Conservation (phyloP, 179 eudicot genomes). For the Sideroxylon spinosum region DNA sequence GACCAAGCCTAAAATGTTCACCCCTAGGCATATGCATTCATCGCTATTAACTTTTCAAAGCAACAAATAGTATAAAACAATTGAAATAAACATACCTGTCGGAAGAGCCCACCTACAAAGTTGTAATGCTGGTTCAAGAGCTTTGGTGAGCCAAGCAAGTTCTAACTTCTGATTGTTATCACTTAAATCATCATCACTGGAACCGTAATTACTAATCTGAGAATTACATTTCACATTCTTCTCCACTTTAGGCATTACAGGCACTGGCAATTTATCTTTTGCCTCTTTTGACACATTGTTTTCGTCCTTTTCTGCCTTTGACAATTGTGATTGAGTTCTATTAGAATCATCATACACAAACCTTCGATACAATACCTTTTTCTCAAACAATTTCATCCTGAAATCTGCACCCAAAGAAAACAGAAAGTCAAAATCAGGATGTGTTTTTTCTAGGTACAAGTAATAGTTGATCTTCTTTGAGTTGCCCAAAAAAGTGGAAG, state of each 20-base stretch:
- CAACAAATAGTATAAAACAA: not conserved
- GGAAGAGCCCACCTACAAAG: slow-evolving; percentile 67
- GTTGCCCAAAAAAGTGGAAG: not conserved
- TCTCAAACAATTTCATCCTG: slow-evolving; percentile 35
- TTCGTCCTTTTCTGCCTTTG: slow-evolving; percentile 36
- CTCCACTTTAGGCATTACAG: slow-evolving; percentile 28
- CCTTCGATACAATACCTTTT: slow-evolving; percentile 37
- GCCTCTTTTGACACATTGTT: slow-evolving; percentile 20
- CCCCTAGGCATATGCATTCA: not conserved
- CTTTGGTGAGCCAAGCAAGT: slow-evolving; percentile 75
- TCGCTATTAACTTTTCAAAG: not conserved
- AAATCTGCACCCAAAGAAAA: slow-evolving; percentile 27
- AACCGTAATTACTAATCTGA: slow-evolving; percentile 35
- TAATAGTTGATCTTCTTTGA: not conserved
- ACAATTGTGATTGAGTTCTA: slow-evolving; percentile 51
- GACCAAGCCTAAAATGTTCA: not conserved
- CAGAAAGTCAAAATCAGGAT: not conserved
- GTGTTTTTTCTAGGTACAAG: not conserved
- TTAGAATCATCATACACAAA: slow-evolving; percentile 40
- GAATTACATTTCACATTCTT: slow-evolving; percentile 25
- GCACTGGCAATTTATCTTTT: slow-evolving; percentile 27
- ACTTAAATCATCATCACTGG: slow-evolving; percentile 54
- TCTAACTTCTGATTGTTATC: slow-evolving; percentile 58
- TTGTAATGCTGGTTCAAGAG: slow-evolving; percentile 86
- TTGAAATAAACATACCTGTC: slow-evolving; percentile 50